A percentile compares a stretch with the other conserved stretches of the same genome.
Conservation (phyloP, 2,329 filamentous ascomycete species). For the Pyricularia sp. region DNA sequence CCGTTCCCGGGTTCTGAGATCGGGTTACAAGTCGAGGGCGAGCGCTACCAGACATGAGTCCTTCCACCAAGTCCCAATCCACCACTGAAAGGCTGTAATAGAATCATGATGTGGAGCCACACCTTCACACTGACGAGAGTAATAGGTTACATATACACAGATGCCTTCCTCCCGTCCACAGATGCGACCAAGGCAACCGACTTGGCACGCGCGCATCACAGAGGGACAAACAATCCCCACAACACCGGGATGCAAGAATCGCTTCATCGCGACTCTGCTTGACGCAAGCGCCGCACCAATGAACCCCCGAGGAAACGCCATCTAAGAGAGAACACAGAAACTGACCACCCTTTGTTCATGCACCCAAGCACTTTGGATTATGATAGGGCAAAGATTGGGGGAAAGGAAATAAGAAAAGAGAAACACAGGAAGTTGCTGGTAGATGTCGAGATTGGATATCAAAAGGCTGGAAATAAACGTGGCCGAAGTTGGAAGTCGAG, state of each 20-base stretch:
- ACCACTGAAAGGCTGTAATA: neutral
- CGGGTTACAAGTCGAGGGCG: neutral
- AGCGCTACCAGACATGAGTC: neutral
- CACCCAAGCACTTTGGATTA: slow-evolving; percentile 4
- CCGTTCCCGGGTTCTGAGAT: neutral
- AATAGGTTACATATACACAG: neutral
- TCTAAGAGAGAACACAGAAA: neutral
- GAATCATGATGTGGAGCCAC: neutral
- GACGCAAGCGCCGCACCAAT: neutral
- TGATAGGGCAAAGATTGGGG: neutral
- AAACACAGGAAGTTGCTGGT: slow-evolving; percentile 3
- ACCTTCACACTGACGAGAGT: neutral
- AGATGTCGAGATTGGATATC: neutral
- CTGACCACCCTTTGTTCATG: neutral
- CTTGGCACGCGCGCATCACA: neutral
- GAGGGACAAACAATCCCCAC: neutral
- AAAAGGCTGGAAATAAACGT: neutral
- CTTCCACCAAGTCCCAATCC: neutral
- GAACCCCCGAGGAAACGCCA: neutral
- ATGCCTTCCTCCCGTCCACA: neutral
- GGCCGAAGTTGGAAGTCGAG: neutral
- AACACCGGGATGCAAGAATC: neutral
- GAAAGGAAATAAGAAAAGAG: neutral
- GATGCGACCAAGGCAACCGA: neutral
- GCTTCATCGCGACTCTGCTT: neutral